These are phyloP conservation scores for Hansfordia pulvinata DNA, from an alignment of 2,329 filamentous ascomycete species.

Conservation along the genomic window DNA sequence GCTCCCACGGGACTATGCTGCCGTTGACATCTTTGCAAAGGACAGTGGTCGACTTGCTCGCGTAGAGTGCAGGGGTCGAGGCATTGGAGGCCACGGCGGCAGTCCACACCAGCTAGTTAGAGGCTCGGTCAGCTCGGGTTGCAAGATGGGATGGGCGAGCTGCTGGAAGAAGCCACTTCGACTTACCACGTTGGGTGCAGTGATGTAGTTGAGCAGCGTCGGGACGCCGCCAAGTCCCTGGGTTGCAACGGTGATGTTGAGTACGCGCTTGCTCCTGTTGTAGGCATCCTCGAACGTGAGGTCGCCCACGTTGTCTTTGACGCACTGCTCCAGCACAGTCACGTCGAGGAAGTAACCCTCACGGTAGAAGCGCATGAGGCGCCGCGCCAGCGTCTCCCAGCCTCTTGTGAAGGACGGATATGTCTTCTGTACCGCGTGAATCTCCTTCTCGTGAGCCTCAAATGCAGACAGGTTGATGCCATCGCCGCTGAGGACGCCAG, in stretches of 20 bases:
- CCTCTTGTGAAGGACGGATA: conserved; percentile 25
- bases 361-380: conserved; percentile 53
- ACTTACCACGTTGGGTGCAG: conserved; percentile 81
- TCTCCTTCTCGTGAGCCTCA: conserved; percentile 24
- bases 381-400: conserved; percentile 49
- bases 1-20: conserved; percentile 60
- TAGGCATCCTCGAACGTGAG: conserved; percentile 91
- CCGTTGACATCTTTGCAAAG: conserved; percentile 68
- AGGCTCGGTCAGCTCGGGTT: too few relatives aligned
- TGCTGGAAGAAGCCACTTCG: too few relatives aligned
- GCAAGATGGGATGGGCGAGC: conserved; percentile 1
- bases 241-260: conserved; percentile 85
- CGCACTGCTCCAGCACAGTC: conserved; percentile 68
- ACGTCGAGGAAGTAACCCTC: conserved; percentile 80
- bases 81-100: conserved; percentile 67
- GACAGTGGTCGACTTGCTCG: conserved; percentile 47
- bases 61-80: conserved; percentile 49
- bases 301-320: conserved; percentile 75
- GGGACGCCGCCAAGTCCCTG: conserved; percentile 63
- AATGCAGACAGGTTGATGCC: conserved; percentile 78
- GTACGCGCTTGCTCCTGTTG: conserved; percentile 65
- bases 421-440: conserved; percentile 14
- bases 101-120: conserved; percentile 58
- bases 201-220: conserved; percentile 81
- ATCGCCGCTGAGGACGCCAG: conserved; percentile 61